phyloP scores from a whole-genome alignment of 2,329 filamentous ascomycete species.

The Immersiporthe knoxdaviesiana region DNA sequence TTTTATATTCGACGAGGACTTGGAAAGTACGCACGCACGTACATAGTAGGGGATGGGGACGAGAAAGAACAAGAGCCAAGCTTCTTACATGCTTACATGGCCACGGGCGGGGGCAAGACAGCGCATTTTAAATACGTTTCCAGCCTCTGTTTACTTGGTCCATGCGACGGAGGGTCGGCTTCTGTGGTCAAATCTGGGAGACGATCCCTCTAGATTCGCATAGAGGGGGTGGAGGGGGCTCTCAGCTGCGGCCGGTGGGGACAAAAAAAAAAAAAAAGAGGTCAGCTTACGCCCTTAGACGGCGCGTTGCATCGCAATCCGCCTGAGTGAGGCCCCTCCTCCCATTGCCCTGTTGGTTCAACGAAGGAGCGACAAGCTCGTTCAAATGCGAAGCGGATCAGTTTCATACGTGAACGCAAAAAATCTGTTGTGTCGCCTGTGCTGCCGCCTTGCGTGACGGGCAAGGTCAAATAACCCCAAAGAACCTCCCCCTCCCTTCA shows the following conservation, averaged over 20 bases:
- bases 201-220: not conserved
- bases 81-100: conserved; percentile 10
- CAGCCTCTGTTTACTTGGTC: too few species aligned
- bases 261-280: too few species aligned
- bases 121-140: not conserved
- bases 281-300: conserved; percentile 6
- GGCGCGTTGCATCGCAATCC: not conserved
- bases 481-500: too few species aligned
- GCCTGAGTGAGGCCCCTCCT: not conserved
- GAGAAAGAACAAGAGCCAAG: not conserved
- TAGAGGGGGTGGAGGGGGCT: not conserved
- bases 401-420: not conserved
- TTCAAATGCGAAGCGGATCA: not conserved
- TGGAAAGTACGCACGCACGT: not conserved
- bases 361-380: not conserved
- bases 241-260: not conserved
- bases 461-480: not conserved
- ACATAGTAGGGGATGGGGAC: not conserved
- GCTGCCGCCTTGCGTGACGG: not conserved
- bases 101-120: not conserved
- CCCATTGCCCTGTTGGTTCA: not conserved
- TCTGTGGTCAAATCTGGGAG: not conserved
- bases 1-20: not conserved
- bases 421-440: not conserved
- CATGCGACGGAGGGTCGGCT: not conserved